Conservation (phyloP, 1,284 basidiomycete genomes). For the Tausonia pullulans region DNA sequence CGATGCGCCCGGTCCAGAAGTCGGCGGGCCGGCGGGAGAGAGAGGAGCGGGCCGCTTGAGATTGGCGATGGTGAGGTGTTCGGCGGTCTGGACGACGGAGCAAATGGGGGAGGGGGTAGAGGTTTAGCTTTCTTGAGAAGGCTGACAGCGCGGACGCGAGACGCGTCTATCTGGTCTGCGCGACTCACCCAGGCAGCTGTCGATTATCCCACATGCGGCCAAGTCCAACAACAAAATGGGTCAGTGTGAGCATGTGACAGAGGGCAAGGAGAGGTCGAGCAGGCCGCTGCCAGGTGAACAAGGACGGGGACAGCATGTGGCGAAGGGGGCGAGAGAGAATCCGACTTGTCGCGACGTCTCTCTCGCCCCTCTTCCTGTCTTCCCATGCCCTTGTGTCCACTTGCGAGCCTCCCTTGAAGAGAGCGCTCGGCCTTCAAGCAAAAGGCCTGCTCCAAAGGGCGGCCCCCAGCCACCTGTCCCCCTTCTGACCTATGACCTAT, state of each 20-base stretch:
- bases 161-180: too few species aligned
- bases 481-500: too few species aligned
- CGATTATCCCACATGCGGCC: neutral
- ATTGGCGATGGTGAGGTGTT: constrained; percentile 72
- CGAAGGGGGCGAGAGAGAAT: too few species aligned
- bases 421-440: too few species aligned
- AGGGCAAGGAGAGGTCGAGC: neutral
- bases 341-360: too few species aligned
- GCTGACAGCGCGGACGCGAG: neutral
- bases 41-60: constrained; percentile 41
- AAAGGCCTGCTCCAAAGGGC: too few species aligned
- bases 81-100: constrained; percentile 56
- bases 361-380: too few species aligned
- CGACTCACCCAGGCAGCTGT: constrained; percentile 62
- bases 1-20: constrained; percentile 27
- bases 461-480: too few species aligned
- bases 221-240: neutral
- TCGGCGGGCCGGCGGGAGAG: constrained; percentile 22
- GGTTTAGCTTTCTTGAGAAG: neutral
- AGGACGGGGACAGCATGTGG: neutral
- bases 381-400: too few species aligned
- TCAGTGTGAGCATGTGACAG: neutral
- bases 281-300: neutral
- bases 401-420: too few species aligned
- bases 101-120: neutral